Conservation (phyloP, 2,329 filamentous ascomycete genomes). For the Alternaria sp. region DNA sequence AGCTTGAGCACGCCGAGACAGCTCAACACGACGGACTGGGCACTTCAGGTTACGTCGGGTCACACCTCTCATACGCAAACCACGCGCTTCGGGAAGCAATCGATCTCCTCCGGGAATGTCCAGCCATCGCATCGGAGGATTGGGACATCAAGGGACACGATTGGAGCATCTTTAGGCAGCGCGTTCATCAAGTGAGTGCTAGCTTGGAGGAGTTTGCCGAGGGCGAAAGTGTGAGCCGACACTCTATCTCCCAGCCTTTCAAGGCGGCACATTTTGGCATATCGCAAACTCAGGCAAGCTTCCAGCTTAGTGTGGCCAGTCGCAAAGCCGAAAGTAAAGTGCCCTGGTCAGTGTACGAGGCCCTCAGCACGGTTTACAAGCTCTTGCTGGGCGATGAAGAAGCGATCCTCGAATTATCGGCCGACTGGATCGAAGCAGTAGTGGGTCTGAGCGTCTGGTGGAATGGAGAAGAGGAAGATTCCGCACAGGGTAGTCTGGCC, state of each 20-base stretch:
- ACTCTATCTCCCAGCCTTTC: slow-evolving; percentile 54
- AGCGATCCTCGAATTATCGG: slow-evolving; percentile 76
- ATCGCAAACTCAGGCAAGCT: slow-evolving; percentile 58
- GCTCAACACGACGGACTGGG: slow-evolving; percentile 67
- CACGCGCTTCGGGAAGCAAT: slow-evolving; percentile 73
- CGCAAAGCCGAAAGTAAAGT: slow-evolving; percentile 82
- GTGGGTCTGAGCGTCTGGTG: slow-evolving; percentile 88
- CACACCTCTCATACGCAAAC: slow-evolving; percentile 79
- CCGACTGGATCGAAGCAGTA: slow-evolving; percentile 92
- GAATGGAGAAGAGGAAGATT: slow-evolving; percentile 72
- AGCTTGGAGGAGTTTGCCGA: slow-evolving; percentile 81
- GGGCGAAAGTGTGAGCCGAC: slow-evolving; percentile 64
- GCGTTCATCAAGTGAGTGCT: slow-evolving; percentile 71
- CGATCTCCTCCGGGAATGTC: slow-evolving; percentile 74
- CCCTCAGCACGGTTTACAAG: slow-evolving; percentile 78
- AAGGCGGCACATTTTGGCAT: slow-evolving; percentile 49
- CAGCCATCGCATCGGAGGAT: slow-evolving; percentile 67
- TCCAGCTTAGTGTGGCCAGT: slow-evolving; percentile 70
- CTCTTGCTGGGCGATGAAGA: slow-evolving; percentile 78
- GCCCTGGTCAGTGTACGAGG: slow-evolving; percentile 90
- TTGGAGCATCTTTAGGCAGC: slow-evolving; percentile 83
- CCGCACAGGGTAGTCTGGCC: slow-evolving; percentile 51
- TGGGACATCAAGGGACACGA: slow-evolving; percentile 85
- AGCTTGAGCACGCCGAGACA: slow-evolving; percentile 77
- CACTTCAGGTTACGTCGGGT: slow-evolving; percentile 73